These are phyloP conservation scores for Aureobasidium sp. DNA, from an alignment of 2,329 filamentous ascomycete genomes.

Conservation along the genomic window DNA sequence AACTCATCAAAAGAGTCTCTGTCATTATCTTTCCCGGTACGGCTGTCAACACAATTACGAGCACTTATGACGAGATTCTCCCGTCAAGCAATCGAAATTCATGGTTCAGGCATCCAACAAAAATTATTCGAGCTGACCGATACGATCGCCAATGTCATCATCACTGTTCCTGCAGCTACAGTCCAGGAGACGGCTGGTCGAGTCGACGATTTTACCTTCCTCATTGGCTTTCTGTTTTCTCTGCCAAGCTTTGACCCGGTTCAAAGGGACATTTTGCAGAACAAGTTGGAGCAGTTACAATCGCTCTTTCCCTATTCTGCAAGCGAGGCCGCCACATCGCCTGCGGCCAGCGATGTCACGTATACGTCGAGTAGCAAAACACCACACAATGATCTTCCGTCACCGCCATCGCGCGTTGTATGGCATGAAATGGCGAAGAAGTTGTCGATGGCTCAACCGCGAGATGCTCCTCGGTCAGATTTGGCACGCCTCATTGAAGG, in stretches of 20 bases:
- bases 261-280: conserved; percentile 13
- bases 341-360: conserved; percentile 1
- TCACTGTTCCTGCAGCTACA: conserved; percentile 41
- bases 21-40: conserved; percentile 37
- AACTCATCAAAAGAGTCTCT: conserved; percentile 18
- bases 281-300: conserved; percentile 15
- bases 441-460: conserved; percentile 6
- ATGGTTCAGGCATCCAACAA: conserved; percentile 48
- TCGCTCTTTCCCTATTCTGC: conserved; percentile 11
- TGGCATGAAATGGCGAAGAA: conserved; percentile 11
- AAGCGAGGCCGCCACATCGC: conserved; percentile 2
- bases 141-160: conserved; percentile 49
- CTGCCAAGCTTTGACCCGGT: conserved; percentile 13
- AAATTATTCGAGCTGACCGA: conserved; percentile 54
- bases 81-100: conserved; percentile 41
- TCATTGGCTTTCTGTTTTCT: conserved; percentile 14
- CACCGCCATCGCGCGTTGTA: not conserved
- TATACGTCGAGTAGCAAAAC: not conserved
- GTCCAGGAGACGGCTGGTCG: conserved; percentile 38
- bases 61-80: conserved; percentile 34
- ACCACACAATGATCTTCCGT: conserved; percentile 2
- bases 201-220: conserved; percentile 40
- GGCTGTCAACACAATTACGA: conserved; percentile 35
- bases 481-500: not conserved
- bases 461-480: not conserved